Percentiles rank a stretch among this genome's conserved stretches.
Evolutionary conservation across 306 rosid species (phyloP).

Genomic region (Benincasa hispida): DNA sequence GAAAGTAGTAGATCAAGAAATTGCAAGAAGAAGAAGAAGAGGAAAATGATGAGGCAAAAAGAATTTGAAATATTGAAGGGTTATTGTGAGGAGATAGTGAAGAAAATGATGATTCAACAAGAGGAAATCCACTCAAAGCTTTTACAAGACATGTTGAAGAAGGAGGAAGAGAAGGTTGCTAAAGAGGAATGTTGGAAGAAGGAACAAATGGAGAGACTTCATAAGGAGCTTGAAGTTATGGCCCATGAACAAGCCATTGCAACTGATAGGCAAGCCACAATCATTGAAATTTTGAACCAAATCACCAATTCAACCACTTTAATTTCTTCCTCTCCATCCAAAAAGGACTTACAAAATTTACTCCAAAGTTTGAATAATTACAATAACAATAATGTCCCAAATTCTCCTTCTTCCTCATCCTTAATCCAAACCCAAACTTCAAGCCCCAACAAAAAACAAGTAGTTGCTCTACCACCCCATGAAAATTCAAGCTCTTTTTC

Average conservation of each 20-base stretch:
- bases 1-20: conserved; percentile 13
- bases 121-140: conserved; percentile 65
- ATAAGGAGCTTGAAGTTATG: conserved; percentile 63
- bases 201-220: conserved; percentile 56
- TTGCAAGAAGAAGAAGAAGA: conserved; percentile 36
- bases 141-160: conserved; percentile 53
- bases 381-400: not conserved
- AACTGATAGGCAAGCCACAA: conserved; percentile 47
- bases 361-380: not conserved
- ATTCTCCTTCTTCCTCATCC: conserved; percentile 11
- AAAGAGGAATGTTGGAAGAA: conserved; percentile 78
- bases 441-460: not conserved
- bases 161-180: conserved; percentile 53
- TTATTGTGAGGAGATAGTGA: conserved; percentile 56
- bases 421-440: conserved; percentile 7
- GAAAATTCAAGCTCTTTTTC: conserved; percentile 8
- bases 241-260: conserved; percentile 55
- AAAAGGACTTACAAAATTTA: not conserved
- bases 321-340: conserved; percentile 2
- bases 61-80: conserved; percentile 52
- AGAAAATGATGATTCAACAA: conserved; percentile 62
- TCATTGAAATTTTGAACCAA: conserved; percentile 53
- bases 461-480: not conserved
- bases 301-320: conserved; percentile 15
- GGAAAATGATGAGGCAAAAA: conserved; percentile 3